Evolutionary conservation across 2,329 filamentous ascomycete species (phyloP), one percentile per base, ranked within the genome.

Genomic region (Xylaria sp.): DNA sequence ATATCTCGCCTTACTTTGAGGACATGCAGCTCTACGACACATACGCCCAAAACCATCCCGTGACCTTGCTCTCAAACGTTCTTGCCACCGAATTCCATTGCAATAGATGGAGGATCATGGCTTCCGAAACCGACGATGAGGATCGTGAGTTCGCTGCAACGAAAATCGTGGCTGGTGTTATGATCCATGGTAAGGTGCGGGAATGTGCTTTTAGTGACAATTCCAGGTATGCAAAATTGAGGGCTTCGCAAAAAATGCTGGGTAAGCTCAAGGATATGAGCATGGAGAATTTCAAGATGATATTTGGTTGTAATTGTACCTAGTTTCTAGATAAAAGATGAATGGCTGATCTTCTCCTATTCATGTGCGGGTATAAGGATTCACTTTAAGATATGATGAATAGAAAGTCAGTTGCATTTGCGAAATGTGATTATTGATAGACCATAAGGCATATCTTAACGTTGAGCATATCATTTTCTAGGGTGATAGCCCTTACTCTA

Each of bases 21-120:
- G 91, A 97, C 79, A 97, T 98, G 90, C 83, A 85, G 3, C 86
- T 96, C 46, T 97, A 97, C 79, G 94, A 98, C 78, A 88, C 88
- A 0, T 97, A 93, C 78, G 94, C 93, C 1, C 93, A 91, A 74
- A 92, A 92, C 40, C 94, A 98, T 73, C 95, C 95, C 0, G 91
- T 92, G 4, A 97, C 92, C 0, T 88, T 88, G 49, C 84, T 97
- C 0, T 83, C 88, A 48, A 88, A 88, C 53, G 83, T 88, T 68
- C 83, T 97, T 68, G 83, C 87, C 9, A 83, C 85, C 11, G 84
- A 88, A 11, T 90, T 93, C 68, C 87, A 85, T 33, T 97, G 95
- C 78, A 69, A 60, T 3, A 13, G 33, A 5, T 89, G 86, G 84
- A 84, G 88, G 9, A 77, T 90, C 58, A 82, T 87, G 70, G 81